Evolutionary conservation across 2,329 filamentous ascomycete genomes (phyloP), one percentile per base, ranked within the genome.

Genomic region (Phialemonium atrogriseum): DNA sequence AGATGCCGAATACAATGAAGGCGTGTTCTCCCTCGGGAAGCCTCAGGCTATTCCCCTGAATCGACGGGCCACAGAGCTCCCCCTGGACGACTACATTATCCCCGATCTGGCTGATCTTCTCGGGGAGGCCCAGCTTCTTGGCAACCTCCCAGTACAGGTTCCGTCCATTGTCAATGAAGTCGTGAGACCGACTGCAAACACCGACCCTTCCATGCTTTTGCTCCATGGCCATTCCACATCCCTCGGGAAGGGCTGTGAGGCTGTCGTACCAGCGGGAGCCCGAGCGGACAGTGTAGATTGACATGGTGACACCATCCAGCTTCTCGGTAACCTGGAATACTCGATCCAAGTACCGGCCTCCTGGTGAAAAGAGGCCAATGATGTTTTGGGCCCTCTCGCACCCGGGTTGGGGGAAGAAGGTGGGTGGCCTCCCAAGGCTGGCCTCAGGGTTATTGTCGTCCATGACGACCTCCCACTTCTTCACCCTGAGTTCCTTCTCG

Each of bases 261-360:
- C 27, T 34, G 2, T 30, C 22, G 17, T 37, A 27, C 46, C 44
- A 49, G 5, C 25, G 31, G 4, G 49, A 50, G 22, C 31, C 32
- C 10, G 33, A 34, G 5, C 38, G 24, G 10, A 55, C 36, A 6
- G 35, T 30, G 33, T 55, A 56, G 17, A 54, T 37, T 2, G 44
- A 46, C 47, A 55, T 54, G 11, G 51, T 45, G 3, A 46, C 16
- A 2, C 52, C 52, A 32, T 56, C 52, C 4, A 55, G 42, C 38
- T 55, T 56, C 33, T 54, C 49, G 4, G 51, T 54, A 32, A 54
- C 37, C 27, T 54, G 47, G 32, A 47, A 54, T 2, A 37, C 15
- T 1, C 23, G 39, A 11, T 44, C 22, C n/a, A n/a, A n/a, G n/a
- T n/a, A n/a, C n/a, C n/a, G n/a, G n/a, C n/a, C n/a, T n/a, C n/a